Percentiles rank a stretch among this genome's conserved stretches.
Evolutionary conservation across 495 filamentous ascomycete genomes (phyloP).

Genomic region (Penicillium chermesinum): DNA sequence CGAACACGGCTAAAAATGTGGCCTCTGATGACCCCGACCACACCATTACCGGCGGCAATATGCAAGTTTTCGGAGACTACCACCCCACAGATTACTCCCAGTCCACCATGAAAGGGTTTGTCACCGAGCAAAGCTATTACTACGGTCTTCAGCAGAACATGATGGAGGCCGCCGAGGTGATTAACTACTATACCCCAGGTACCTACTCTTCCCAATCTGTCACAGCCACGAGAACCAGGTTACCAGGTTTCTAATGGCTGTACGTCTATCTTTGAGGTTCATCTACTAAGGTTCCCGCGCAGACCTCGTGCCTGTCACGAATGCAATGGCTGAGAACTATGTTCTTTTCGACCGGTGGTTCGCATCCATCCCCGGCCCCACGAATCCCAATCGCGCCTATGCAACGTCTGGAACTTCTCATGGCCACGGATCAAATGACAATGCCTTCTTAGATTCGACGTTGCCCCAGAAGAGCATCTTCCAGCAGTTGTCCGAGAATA

Average conservation of each 20-base stretch:
- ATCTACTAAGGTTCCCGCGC: too few species aligned
- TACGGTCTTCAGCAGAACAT: constrained; percentile 22
- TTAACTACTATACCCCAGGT: constrained; percentile 43
- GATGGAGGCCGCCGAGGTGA: constrained; percentile 34
- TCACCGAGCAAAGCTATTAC: constrained; percentile 40
- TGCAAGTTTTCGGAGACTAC: constrained; percentile 44
- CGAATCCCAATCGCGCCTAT: constrained; percentile 45
- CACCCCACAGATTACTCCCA: constrained; percentile 27
- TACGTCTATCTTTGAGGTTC: too few species aligned
- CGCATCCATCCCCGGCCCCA: constrained; percentile 42
- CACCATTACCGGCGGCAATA: constrained; percentile 43
- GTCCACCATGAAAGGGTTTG: constrained; percentile 37
- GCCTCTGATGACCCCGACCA: constrained; percentile 45
- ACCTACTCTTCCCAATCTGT: too few species aligned
- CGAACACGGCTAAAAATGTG: constrained; percentile 25
- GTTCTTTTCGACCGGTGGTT: constrained; percentile 46
- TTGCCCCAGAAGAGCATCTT: constrained; percentile 46
- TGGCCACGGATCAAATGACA: constrained; percentile 41
- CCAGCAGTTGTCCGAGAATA: constrained; percentile 38
- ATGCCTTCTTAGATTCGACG: constrained; percentile 33
- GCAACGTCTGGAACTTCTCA: constrained; percentile 43
- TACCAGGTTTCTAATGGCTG: too few species aligned
- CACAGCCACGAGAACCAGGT: too few species aligned
- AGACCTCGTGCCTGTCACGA: constrained; percentile 42
- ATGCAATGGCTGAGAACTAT: constrained; percentile 43